These are phyloP conservation scores for Chalciporus chontae DNA, from an alignment of 768 basidiomycete species.

Conservation along the genomic window DNA sequence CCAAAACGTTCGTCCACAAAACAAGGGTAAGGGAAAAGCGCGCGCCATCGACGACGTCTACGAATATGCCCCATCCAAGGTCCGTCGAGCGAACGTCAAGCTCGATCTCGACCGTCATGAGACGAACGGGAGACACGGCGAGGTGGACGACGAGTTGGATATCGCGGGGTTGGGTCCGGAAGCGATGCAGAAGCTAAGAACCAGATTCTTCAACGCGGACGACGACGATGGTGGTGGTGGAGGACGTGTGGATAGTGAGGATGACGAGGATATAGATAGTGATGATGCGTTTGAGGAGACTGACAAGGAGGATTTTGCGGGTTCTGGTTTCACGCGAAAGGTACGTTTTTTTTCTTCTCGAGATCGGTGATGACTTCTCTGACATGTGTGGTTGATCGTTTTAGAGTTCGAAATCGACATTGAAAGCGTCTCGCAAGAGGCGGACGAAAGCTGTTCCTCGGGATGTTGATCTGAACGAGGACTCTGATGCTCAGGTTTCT, in stretches of 20 bases:
- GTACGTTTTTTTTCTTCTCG: background rate
- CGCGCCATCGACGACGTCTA: constrained; percentile 53
- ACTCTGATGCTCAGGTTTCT: constrained; percentile 32
- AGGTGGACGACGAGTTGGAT: constrained; percentile 40
- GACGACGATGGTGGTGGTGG: too few species aligned
- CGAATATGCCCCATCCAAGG: constrained; percentile 52
- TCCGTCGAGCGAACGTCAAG: constrained; percentile 48
- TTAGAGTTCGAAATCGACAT: constrained; percentile 24
- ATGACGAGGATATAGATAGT: constrained; percentile 85
- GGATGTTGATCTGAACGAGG: constrained; percentile 68
- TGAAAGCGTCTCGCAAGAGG: constrained; percentile 16
- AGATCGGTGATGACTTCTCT: background rate
- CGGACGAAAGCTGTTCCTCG: constrained; percentile 33
- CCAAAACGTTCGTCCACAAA: background rate
- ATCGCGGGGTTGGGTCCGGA: constrained; percentile 26
- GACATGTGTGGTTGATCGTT: too few species aligned
- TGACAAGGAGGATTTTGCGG: constrained; percentile 75
- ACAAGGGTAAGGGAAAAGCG: constrained; percentile 19
- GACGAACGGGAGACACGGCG: constrained; percentile 25
- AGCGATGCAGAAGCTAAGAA: constrained; percentile 32
- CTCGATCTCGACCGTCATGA: constrained; percentile 60
- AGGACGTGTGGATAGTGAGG: constrained; percentile 51
- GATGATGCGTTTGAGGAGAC: constrained; percentile 82
- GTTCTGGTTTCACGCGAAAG: constrained; percentile 41
- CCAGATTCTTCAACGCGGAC: constrained; percentile 51